Conservation (phyloP, 2,329 filamentous ascomycete genomes). For the Coniella lustricola region DNA sequence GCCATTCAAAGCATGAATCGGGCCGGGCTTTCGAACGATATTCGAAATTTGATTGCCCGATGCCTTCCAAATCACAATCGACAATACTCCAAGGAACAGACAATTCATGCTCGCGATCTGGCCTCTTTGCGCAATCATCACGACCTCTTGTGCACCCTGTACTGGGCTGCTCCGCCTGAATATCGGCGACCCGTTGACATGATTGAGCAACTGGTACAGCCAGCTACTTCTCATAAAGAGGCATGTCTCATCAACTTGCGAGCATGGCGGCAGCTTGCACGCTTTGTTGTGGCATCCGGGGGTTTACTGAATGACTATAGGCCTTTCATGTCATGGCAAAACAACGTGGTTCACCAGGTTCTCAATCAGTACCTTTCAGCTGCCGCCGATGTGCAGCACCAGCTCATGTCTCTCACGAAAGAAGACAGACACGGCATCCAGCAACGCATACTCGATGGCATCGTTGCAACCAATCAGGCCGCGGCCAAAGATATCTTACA, state of each 20-base stretch:
- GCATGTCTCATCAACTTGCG: slow-evolving; percentile 58
- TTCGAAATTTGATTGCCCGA: slow-evolving; percentile 54
- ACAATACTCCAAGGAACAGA: slow-evolving; percentile 56
- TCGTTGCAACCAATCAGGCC: slow-evolving; percentile 45
- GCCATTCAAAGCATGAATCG: slow-evolving; percentile 45
- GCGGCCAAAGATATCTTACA: slow-evolving; percentile 47
- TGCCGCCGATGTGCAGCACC: slow-evolving; percentile 48
- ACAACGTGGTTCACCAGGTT: slow-evolving; percentile 49
- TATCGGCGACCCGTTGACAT: slow-evolving; percentile 46
- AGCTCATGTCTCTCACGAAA: slow-evolving; percentile 43
- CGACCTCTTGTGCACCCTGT: slow-evolving; percentile 59
- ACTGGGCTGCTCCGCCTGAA: slow-evolving; percentile 53
- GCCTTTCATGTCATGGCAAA: slow-evolving; percentile 50
- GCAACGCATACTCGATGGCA: slow-evolving; percentile 38
- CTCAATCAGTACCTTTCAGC: slow-evolving; percentile 51
- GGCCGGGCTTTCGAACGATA: slow-evolving; percentile 45
- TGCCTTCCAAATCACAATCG: slow-evolving; percentile 60
- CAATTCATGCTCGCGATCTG: slow-evolving; percentile 52
- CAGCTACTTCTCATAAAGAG: slow-evolving; percentile 57
- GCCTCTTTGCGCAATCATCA: slow-evolving; percentile 62
- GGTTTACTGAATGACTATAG: slow-evolving; percentile 35
- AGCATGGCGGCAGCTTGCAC: slow-evolving; percentile 56
- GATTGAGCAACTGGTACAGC: slow-evolving; percentile 52
- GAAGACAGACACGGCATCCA: slow-evolving; percentile 36
- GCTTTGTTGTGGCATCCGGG: slow-evolving; percentile 46